Conservation (phyloP, 192 early-diverging fungal genomes). For the Backusella mclennaniae region DNA sequence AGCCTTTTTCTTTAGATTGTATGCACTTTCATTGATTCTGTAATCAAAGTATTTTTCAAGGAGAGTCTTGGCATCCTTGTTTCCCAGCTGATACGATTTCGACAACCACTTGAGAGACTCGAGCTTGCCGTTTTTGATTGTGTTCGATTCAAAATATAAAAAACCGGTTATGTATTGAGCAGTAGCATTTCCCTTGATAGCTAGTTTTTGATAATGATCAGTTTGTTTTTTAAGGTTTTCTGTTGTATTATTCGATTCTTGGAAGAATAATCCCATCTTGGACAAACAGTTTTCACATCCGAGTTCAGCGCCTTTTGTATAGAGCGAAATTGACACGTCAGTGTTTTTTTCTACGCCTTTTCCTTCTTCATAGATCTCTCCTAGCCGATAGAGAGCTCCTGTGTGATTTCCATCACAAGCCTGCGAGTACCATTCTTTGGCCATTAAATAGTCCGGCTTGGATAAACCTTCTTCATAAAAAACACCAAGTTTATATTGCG, state of each 20-base stretch:
- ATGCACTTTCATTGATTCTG: neutral
- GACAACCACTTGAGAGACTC: neutral
- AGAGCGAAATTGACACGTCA: neutral
- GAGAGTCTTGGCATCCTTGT: neutral
- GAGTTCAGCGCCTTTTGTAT: neutral
- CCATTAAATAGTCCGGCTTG: neutral
- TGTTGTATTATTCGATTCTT: neutral
- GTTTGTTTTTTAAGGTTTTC: neutral
- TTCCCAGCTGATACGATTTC: neutral
- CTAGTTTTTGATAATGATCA: neutral
- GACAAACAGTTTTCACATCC: neutral
- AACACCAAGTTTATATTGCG: neutral
- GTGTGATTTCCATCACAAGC: neutral
- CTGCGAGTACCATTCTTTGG: neutral
- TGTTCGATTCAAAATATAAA: neutral
- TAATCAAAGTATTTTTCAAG: neutral
- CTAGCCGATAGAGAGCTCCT: neutral
- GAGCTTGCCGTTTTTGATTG: neutral
- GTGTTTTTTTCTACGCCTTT: neutral
- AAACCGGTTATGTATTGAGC: neutral
- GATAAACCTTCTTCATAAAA: neutral
- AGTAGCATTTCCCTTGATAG: neutral
- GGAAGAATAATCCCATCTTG: neutral
- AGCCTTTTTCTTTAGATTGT: neutral
- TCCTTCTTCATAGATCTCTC: neutral